Base-by-base conservation (phyloP, 257 asterid genomes). In the Solanum chaucha region DNA sequence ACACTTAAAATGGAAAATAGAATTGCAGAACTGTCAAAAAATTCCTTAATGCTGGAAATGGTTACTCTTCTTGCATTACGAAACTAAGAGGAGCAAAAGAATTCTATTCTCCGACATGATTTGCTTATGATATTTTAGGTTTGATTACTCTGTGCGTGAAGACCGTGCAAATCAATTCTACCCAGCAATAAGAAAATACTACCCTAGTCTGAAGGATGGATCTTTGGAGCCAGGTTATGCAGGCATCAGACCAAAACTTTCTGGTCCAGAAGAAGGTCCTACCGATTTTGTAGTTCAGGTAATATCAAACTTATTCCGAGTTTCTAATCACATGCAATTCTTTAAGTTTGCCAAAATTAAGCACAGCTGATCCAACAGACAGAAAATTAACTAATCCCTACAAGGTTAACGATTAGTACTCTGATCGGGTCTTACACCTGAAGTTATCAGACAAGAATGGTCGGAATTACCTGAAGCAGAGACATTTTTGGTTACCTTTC, bases 241-340 rank as follows among this genome's bases (percentile, higher is more conserved):
- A 67, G 98, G 99, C 64, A 91, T 96, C 86, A 93, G 99, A 86
- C 91, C 98, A 26, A 96, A 96, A 87, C 89, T 96, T 88, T 92
- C 95, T 13, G 96, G 97, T n/a, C 90, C 95, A 0, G 87, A 87
- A 88, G 93, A 91, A 72, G 89, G 75, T 85, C 91, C 93, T 19
- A 86, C 90, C 61, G 99, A 96, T 92, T 96, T 96, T 89, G 55
- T 92, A 10, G 86, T 95, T 86, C 99, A 95, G 98, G 99, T 94
- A 86, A 89, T 22, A 80, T 86, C 68, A 0, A 34, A 55, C 71
- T 26, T 15, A 8, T 46, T 84, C 59, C 8, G 84, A 44, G 83
- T 7, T 41, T 22, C 40, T 40, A n/a, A 41, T 75, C 59, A 75
- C n/a, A 40, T 6, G 28, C 8, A 36, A 5, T 40, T 72, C 51